Conservation (phyloP, 768 basidiomycete species). For the Tephrocybe sp. region DNA sequence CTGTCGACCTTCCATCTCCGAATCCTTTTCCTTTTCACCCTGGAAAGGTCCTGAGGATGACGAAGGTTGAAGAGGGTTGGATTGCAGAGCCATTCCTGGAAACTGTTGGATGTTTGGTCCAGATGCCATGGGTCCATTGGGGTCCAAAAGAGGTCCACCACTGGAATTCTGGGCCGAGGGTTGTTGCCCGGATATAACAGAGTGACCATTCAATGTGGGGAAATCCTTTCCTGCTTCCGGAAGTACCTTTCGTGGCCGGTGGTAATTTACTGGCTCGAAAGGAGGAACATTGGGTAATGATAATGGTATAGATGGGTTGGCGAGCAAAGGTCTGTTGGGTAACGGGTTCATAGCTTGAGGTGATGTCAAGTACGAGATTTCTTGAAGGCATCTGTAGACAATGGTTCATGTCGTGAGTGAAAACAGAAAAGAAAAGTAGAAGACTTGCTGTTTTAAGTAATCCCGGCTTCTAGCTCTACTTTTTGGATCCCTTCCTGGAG, state of each 20-base stretch:
- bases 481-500: constrained; percentile 90
- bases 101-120: constrained; percentile 39
- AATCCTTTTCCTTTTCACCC: constrained; percentile 45
- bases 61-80: constrained; percentile 32
- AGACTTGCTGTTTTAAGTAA: constrained; percentile 90
- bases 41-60: constrained; percentile 27
- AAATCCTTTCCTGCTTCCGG: constrained; percentile 78
- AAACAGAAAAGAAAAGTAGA: constrained; percentile 1
- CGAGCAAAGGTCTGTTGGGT: constrained; percentile 79
- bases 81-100: constrained; percentile 22
- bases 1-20: constrained; percentile 49
- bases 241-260: constrained; percentile 78
- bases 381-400: constrained; percentile 81
- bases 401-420: constrained; percentile 8
- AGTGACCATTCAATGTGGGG: constrained; percentile 61
- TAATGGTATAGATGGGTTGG: constrained; percentile 62
- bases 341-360: constrained; percentile 97
- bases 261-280: constrained; percentile 74
- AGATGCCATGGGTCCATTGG: constrained; percentile 43
- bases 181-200: constrained; percentile 51
- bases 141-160: constrained; percentile 49
- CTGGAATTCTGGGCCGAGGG: constrained; percentile 48
- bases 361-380: constrained; percentile 96
- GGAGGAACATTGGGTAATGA: constrained; percentile 70
- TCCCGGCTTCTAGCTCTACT: constrained; percentile 92